Evolutionary conservation across 2,329 filamentous ascomycete species (phyloP), one percentile per base, ranked within the genome.

Genomic region (Penicillium sp.): DNA sequence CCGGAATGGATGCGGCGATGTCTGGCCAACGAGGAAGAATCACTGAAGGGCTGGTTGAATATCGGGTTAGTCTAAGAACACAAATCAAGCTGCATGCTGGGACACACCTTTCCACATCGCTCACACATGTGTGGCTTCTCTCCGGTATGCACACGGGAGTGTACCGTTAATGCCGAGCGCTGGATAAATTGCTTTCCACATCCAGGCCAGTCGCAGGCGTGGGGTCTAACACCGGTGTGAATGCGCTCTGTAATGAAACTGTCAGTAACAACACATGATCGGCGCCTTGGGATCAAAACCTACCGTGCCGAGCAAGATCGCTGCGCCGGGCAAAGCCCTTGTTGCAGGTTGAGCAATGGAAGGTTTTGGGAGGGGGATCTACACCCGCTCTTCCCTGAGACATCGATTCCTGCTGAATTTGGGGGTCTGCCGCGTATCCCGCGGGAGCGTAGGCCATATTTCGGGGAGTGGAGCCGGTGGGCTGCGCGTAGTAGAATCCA

Each of bases 61-160:
- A 24, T 48, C 27, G 47, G 27, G n/a, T 47, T 22, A 55, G 47
- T 11, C 43, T 27, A 47, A 29, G 14, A 5, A 18, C 10, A n/a
- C 34, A 43, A 7, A 27, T 14, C 14, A 10, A 27, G 39, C 38
- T n/a, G 16, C 16, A 18, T 40, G 7, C 18, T 40, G 13, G 31
- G 42, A 61, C 83, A 67, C 81, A 96, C 92, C 87, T 97, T 97
- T 73, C 91, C 91, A 73, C 94, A 97, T 59, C 90, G 86, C 76
- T 97, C 94, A 71, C 94, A 99, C 86, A 94, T 93, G 68, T 99
- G 94, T 47, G 94, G 94, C 77, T 99, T 99, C 78, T 97, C 94
- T 61, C 94, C 94, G 2, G 94, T 97, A 75, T 99, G 94, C 18
- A 97, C 92, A 65, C 94, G 89, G 69, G 90, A 88, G 74, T 97